These are phyloP conservation scores for Heliamphora exappendiculata DNA, from an alignment of 148 eudicot species.

Conservation along the genomic window DNA sequence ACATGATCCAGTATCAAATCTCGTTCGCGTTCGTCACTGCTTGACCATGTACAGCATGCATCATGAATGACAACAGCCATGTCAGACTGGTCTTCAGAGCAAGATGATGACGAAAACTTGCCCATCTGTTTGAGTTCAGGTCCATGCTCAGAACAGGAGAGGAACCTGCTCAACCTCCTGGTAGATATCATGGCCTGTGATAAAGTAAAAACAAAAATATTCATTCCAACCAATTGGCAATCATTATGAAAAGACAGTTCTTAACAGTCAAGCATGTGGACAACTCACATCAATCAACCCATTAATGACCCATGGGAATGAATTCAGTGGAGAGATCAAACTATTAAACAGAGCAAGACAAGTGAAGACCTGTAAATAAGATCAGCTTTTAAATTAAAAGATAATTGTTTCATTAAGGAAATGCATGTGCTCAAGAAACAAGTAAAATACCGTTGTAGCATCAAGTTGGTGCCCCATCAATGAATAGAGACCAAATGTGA, in stretches of 20 bases:
- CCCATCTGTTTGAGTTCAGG: conserved; percentile 15
- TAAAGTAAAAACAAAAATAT: conserved; percentile 5
- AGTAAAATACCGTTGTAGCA: conserved; percentile 78
- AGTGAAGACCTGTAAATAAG: conserved; percentile 78
- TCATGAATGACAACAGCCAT: conserved; percentile 50
- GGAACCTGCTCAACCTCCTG: conserved; percentile 72
- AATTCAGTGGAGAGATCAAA: conserved; percentile 90
- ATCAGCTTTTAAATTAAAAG: not conserved
- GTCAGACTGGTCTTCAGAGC: conserved; percentile 30
- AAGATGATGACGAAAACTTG: conserved; percentile 26
- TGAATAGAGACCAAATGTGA: conserved; percentile 84
- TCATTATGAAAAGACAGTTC: not conserved
- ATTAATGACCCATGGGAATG: conserved; percentile 99
- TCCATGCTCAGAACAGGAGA: conserved; percentile 54
- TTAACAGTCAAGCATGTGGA: conserved; percentile 1
- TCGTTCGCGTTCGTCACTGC: conserved; percentile 32
- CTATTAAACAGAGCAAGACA: conserved; percentile 89
- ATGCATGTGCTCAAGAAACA: conserved; percentile 9
- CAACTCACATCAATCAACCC: conserved; percentile 90
- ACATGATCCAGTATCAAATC: conserved; percentile 47
- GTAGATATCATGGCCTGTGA: conserved; percentile 72
- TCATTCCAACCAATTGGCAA: not conserved
- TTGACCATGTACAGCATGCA: conserved; percentile 77
- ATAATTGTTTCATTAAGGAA: not conserved
- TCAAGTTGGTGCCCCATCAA: conserved; percentile 82